Conservation (phyloP, 352 stramenopile species). For the Phytophthora pistaciae region DNA sequence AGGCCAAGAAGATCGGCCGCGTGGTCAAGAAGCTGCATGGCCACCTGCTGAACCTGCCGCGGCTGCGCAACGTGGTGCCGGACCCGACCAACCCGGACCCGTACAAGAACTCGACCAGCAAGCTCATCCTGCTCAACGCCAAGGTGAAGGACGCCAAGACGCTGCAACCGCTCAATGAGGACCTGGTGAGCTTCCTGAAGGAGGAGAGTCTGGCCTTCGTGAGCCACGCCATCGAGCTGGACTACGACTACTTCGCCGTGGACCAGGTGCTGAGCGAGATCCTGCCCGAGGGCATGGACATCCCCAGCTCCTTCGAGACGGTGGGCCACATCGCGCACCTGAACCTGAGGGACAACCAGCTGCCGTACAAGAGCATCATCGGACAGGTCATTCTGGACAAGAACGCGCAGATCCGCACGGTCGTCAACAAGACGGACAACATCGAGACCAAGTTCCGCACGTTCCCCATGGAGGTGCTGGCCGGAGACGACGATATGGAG, state of each 20-base stretch:
- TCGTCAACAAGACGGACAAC: constrained; percentile 98
- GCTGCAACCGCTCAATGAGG: constrained; percentile 54
- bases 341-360: constrained; percentile 94
- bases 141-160: constrained; percentile 68
- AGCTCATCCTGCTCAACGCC: constrained; percentile 77
- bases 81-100: constrained; percentile 69
- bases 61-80: constrained; percentile 80
- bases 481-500: constrained; percentile 84
- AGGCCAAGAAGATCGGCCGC: constrained; percentile 83
- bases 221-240: constrained; percentile 73
- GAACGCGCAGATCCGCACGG: constrained; percentile 94
- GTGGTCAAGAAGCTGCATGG: constrained; percentile 79
- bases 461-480: constrained; percentile 97
- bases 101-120: constrained; percentile 72
- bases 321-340: constrained; percentile 98
- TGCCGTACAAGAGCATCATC: constrained; percentile 98
- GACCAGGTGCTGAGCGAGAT: constrained; percentile 87
- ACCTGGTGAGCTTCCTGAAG: constrained; percentile 64
- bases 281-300: constrained; percentile 81
- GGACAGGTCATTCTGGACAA: constrained; percentile 99
- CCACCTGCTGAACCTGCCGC: constrained; percentile 76
- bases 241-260: constrained; percentile 83
- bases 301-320: constrained; percentile 96
- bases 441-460: constrained; percentile 97
- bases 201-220: constrained; percentile 71